A percentile compares a stretch with the other conserved stretches of the same genome.
phyloP scores from a whole-genome alignment of 2,329 filamentous ascomycete species.

The Celoporthe dispersa region DNA sequence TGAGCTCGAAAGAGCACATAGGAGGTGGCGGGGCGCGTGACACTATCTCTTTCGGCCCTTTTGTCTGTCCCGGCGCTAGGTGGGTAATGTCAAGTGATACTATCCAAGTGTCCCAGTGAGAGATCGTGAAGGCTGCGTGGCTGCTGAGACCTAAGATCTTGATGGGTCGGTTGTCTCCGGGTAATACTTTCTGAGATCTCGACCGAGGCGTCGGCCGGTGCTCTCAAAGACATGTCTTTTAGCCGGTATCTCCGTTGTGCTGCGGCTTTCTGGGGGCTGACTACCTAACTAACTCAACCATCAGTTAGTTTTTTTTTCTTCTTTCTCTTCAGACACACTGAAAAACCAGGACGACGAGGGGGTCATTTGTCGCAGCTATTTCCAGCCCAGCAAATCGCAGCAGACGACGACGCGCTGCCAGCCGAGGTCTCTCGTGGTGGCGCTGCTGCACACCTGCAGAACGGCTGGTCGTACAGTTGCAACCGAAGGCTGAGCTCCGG shows the following conservation, averaged over 20 bases:
- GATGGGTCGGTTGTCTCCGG: not conserved
- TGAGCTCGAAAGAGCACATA: not conserved
- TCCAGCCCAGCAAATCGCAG: not conserved
- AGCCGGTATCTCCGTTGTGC: not conserved
- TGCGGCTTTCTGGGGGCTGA: not conserved
- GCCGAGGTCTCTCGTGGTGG: not conserved
- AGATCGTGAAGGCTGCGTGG: not conserved
- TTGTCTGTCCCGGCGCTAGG: not conserved
- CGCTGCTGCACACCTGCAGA: not conserved
- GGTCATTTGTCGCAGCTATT: not conserved
- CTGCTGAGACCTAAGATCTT: not conserved
- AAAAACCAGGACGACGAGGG: no score
- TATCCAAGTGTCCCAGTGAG: not conserved
- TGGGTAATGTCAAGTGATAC: not conserved
- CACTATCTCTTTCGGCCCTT: slow-evolving; percentile 8
- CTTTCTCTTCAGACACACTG: not conserved
- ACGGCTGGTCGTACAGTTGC: not conserved
- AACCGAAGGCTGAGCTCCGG: not conserved
- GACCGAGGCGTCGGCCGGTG: not conserved
- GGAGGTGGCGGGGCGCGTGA: not conserved
- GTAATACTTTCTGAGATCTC: not conserved
- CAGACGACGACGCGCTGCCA: not conserved
- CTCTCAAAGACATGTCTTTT: not conserved
- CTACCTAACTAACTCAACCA: not conserved
- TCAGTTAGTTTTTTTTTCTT: not conserved